phyloP scores from a whole-genome alignment of 2,329 filamentous ascomycete species.

The Trichoderma arundinaceum region DNA sequence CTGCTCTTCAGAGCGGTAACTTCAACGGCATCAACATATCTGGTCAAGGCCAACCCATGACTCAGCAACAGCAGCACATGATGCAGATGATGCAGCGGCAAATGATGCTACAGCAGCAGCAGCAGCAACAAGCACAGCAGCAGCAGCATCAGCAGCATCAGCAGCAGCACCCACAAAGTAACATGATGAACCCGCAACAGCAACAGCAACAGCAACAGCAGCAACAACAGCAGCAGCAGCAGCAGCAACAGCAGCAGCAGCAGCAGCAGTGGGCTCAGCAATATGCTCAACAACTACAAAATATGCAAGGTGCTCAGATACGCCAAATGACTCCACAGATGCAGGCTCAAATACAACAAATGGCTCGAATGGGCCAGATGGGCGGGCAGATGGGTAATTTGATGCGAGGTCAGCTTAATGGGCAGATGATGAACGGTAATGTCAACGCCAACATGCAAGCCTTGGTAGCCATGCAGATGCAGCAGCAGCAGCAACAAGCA shows the following conservation, averaged over 20 bases:
- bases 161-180: conserved; percentile 44
- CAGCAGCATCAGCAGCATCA: conserved; percentile 43
- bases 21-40: conserved; percentile 46
- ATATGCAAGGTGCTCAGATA: conserved; percentile 47
- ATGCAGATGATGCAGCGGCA: conserved; percentile 49
- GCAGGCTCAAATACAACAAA: conserved; percentile 48
- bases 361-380: conserved; percentile 44
- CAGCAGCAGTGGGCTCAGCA: conserved; percentile 52
- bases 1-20: conserved; percentile 48
- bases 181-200: conserved; percentile 50
- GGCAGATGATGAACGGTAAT: conserved; percentile 47
- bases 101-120: conserved; percentile 49
- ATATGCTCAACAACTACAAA: conserved; percentile 52
- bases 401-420: conserved; percentile 46
- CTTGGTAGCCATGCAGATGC: conserved; percentile 47
- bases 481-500: conserved; percentile 41
- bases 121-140: conserved; percentile 42
- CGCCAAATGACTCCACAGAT: conserved; percentile 48
- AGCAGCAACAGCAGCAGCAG: conserved; percentile 48
- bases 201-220: conserved; percentile 48
- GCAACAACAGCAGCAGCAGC: conserved; percentile 46
- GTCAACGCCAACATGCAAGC: conserved; percentile 47
- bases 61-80: conserved; percentile 46
- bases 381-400: conserved; percentile 47
- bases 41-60: conserved; percentile 41